Conservation (phyloP, 208 protist genomes). For the Trypanosoma vivax region DNA sequence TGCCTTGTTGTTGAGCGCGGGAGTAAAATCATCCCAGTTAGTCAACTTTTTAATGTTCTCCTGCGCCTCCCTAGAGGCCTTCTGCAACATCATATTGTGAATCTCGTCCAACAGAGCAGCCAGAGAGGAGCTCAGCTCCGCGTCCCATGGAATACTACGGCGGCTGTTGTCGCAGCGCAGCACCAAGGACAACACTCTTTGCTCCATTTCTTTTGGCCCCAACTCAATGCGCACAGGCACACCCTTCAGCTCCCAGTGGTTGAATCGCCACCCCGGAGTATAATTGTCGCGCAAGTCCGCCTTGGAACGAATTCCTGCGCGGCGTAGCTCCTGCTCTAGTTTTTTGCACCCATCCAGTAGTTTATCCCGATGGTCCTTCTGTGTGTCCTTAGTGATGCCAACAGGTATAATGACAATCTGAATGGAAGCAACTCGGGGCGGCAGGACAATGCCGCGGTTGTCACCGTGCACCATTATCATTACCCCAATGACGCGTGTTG, state of each 20-base stretch:
- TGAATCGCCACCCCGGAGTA: conserved; percentile 97
- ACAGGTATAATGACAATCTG: conserved; percentile 94
- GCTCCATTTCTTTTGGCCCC: conserved; percentile 94
- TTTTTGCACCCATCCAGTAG: conserved; percentile 49
- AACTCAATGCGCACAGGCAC: conserved; percentile 97
- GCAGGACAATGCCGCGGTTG: conserved; percentile 97
- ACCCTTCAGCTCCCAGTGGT: conserved; percentile 97
- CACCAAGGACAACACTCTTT: conserved; percentile 41
- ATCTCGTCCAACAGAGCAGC: conserved; percentile 83
- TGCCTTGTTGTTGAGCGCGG: conserved; percentile 84
- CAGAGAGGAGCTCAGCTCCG: conserved; percentile 23
- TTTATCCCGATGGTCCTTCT: conserved; percentile 32
- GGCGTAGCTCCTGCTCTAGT: conserved; percentile 58
- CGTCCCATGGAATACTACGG: conserved; percentile 53
- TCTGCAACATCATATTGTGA: conserved; percentile 79
- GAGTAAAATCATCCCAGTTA: conserved; percentile 90
- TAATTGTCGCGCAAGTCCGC: conserved; percentile 93
- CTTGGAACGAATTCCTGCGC: conserved; percentile 77
- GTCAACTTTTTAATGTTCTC: conserved; percentile 48
- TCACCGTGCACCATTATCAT: conserved; percentile 99
- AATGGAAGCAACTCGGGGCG: conserved; percentile 93
- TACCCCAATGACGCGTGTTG: conserved; percentile 96
- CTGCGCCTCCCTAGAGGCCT: conserved; percentile 45
- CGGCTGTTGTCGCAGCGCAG: conserved; percentile 70
- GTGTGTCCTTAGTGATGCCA: conserved; percentile 84